phyloP scores from a whole-genome alignment of 495 filamentous ascomycete species.

The Neurospora hispaniola region DNA sequence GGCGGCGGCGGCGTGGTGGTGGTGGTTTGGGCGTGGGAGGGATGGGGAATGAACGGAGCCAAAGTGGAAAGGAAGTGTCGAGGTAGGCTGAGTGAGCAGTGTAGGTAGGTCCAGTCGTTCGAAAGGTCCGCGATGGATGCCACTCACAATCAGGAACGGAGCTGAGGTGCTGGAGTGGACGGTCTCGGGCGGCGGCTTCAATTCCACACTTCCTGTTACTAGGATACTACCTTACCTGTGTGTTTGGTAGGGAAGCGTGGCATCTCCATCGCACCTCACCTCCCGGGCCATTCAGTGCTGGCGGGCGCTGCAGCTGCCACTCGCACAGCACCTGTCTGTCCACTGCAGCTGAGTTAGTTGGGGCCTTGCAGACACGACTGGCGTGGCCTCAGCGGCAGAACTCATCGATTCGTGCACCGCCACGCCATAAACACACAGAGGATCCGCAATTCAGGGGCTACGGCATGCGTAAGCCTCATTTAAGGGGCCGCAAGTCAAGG shows the following conservation, averaged over 20 bases:
- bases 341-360: constrained; percentile 1
- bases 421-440: not conserved
- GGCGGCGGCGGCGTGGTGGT: constrained; percentile 2
- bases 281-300: not conserved
- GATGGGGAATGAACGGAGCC: constrained; percentile 13
- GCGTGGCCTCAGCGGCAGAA: not conserved
- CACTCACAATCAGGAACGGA: not conserved
- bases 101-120: not conserved
- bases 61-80: constrained; percentile 7
- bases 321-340: not conserved
- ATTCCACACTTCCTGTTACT: not conserved
- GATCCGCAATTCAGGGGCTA: not conserved
- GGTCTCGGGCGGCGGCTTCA: constrained; percentile 1
- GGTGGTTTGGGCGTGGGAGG: too few relatives aligned
- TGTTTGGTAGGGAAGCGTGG: constrained; percentile 19
- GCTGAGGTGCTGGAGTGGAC: not conserved
- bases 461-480: not conserved
- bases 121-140: not conserved
- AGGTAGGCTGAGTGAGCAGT: constrained; percentile 3
- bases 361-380: not conserved
- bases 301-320: not conserved
- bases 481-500: not conserved
- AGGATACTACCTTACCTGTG: too few relatives aligned
- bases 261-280: constrained; percentile 15
- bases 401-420: not conserved